Conservation (phyloP, 345 rosid species). For the Eucalyptus regnans region DNA sequence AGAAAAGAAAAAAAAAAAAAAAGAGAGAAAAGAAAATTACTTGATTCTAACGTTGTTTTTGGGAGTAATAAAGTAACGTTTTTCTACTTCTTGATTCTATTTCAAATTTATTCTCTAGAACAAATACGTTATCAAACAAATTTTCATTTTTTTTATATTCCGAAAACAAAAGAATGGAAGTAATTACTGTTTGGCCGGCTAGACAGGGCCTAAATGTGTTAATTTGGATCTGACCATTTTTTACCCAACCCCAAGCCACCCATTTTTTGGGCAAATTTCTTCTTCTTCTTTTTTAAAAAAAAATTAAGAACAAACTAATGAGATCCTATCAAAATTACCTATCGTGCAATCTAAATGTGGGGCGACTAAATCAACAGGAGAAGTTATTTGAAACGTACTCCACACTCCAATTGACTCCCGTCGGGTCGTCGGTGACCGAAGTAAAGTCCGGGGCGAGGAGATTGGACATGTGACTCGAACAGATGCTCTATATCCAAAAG, state of each 20-base stretch:
- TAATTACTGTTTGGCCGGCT: accelerated
- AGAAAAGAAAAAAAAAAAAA: too few species aligned
- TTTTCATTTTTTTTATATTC: too few species aligned
- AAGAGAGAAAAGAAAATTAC: too few species aligned
- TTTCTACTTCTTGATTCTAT: accelerated
- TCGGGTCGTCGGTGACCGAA: accelerated
- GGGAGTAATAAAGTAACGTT: too few species aligned
- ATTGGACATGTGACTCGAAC: not conserved
- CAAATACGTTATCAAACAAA: accelerated
- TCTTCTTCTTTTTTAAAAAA: too few species aligned
- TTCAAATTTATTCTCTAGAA: too few species aligned
- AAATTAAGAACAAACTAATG: not conserved
- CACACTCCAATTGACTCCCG: not conserved
- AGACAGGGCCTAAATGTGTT: accelerated
- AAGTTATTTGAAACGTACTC: not conserved
- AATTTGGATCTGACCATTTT: not conserved
- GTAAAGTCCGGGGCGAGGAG: not conserved
- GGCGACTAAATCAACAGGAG: not conserved
- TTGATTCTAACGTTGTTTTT: too few species aligned
- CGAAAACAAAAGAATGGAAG: too few species aligned
- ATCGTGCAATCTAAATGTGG: accelerated
- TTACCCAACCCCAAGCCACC: accelerated
- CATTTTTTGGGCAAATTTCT: not conserved
- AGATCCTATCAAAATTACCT: not conserved
- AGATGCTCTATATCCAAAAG: not conserved